Conservation (phyloP, 768 basidiomycete species). For the Mycena haematopus region DNA sequence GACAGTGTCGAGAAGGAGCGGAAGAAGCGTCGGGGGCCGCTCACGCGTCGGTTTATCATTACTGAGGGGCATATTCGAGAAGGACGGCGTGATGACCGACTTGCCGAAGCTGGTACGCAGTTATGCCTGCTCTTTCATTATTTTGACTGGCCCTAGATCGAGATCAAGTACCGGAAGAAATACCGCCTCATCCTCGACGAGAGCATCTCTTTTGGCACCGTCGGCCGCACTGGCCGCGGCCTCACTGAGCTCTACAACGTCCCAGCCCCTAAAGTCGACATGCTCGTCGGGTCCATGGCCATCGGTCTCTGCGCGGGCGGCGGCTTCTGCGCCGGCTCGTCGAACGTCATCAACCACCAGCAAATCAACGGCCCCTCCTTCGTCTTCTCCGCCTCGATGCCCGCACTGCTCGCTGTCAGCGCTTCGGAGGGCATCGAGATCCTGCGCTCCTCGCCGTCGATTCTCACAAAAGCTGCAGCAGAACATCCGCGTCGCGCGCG, state of each 20-base stretch:
- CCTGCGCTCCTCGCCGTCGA: conserved; percentile 74
- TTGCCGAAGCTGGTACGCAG: conserved; percentile 86
- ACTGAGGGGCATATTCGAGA: conserved; percentile 98
- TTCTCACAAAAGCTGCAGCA: conserved; percentile 81
- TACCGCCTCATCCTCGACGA: conserved; percentile 96
- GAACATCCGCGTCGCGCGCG: conserved; percentile 80
- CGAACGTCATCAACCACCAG: conserved; percentile 87
- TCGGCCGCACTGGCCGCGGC: conserved; percentile 93
- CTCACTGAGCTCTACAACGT: conserved; percentile 95
- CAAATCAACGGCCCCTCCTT: conserved; percentile 96
- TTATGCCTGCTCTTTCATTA: neutral
- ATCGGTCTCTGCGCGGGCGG: conserved; percentile 84
- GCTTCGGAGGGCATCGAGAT: conserved; percentile 87
- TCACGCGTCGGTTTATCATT: conserved; percentile 93
- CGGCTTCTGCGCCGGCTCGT: conserved; percentile 94
- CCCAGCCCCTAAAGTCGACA: conserved; percentile 89
- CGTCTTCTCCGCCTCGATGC: conserved; percentile 96
- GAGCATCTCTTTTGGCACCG: conserved; percentile 89
- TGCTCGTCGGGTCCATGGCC: conserved; percentile 91
- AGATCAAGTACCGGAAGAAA: conserved; percentile 94
- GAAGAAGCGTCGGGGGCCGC: conserved; percentile 78
- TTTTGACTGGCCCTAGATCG: conserved; percentile 61
- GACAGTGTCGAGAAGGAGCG: conserved; percentile 86
- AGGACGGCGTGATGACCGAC: conserved; percentile 91
- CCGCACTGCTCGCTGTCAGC: conserved; percentile 85